Percentiles rank a stretch among this genome's conserved stretches.
Evolutionary conservation across 306 rosid species (phyloP).

Genomic region (Quercus suber): DNA sequence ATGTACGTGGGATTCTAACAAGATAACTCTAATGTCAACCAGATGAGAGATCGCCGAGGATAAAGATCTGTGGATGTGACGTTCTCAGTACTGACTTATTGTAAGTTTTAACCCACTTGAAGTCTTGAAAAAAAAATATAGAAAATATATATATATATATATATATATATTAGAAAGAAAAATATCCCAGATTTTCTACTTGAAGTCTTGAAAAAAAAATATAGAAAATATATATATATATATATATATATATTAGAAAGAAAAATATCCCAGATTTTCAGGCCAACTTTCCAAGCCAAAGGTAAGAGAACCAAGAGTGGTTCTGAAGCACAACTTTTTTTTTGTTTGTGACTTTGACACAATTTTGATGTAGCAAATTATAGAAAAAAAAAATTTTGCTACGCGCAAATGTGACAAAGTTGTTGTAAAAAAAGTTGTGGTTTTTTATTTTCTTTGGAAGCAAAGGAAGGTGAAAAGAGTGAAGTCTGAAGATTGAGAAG

Average conservation of each 20-base stretch:
- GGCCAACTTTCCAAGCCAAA: conserved; percentile 50
- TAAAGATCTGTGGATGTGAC: conserved; percentile 72
- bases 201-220: conserved; percentile 33
- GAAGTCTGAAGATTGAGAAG: conserved; percentile 23
- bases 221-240: no score
- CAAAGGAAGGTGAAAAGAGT: conserved; percentile 24
- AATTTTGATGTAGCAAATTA: no score
- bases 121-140: conserved; percentile 17
- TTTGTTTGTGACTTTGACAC: no score
- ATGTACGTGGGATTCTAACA: conserved; percentile 45
- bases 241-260: no score
- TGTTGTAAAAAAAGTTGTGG: no score
- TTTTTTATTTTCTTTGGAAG: conserved; percentile 5
- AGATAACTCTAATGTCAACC: conserved; percentile 53
- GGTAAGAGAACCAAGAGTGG: conserved; percentile 12
- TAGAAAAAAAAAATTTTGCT: no score
- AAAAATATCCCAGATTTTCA: conserved; percentile 67
- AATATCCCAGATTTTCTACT: conserved; percentile 75
- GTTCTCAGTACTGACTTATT: conserved; percentile 43
- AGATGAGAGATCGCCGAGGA: conserved; percentile 69
- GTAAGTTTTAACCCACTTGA: conserved; percentile 33
- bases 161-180: background rate
- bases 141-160: conserved; percentile 1
- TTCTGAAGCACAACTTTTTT: no score
- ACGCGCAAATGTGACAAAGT: no score